Base-by-base conservation (phyloP, 495 filamentous ascomycete species). In the Podospora tetraspora region DNA sequence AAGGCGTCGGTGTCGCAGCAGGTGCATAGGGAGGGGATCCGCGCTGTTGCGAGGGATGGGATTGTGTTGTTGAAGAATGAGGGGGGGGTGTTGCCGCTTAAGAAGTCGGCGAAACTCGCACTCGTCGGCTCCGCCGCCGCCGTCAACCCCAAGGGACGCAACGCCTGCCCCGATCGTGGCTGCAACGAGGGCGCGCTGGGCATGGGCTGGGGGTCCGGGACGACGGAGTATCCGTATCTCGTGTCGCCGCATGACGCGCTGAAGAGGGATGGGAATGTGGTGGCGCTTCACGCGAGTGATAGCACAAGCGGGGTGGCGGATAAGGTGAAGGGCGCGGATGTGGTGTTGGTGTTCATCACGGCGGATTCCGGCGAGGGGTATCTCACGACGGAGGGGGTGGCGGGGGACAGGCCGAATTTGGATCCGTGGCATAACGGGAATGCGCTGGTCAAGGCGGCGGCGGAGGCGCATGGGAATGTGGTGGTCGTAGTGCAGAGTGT, bases 401-500 rank as follows among this genome's bases (percentile, higher is more conserved):
- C 69, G 0, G 89, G 88, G 27, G 89, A 91, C 71, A 79, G 88
- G 22, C 85, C 83, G 70, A 76, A 89, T 71, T 84, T 97, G 0
- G 86, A 89, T 70, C 81, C 89, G 1, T 91, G 93, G 80, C 90
- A 93, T 73, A 85, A 84, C 58, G 92, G 94, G 21, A 91, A 94
- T 72, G 77, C 85, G 24, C 84, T 96, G 12, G 86, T 96, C 29
- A 83, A 66, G 79, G 86, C 74, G 87, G 95, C 81, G 78, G 88
- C 71, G 65, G 80, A 68, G 79, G 86, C 75, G 59, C 84, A 83
- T 68, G 87, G 89, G 57, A 88, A 85, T 66, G 90, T 90, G 16
- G 85, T 99, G n/a, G 92, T 99, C 0, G 87, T 99, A 8, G 82
- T 97, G n/a, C 95, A 99, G 76, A 86, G 93, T n/a, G 88, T 94